These are phyloP conservation scores for Heliosperma pusillum DNA, from an alignment of 148 eudicot species.

Conservation along the genomic window DNA sequence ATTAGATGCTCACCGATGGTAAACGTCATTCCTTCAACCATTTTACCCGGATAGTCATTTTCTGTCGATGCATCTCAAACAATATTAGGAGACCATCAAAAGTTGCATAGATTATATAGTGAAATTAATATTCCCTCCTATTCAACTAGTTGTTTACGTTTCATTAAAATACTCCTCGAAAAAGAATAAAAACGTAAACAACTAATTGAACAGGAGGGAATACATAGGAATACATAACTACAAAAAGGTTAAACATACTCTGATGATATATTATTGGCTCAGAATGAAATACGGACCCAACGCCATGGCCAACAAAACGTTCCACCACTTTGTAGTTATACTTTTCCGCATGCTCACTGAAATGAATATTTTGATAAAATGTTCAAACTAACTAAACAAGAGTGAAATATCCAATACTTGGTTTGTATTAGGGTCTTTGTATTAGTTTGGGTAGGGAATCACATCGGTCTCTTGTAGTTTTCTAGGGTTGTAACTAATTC, in stretches of 20 bases:
- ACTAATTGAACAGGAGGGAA: too few relatives aligned
- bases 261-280: conserved; percentile 88
- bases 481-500: too few relatives aligned
- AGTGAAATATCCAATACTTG: too few relatives aligned
- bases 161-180: too few relatives aligned
- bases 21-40: conserved; percentile 95
- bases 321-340: conserved; percentile 77
- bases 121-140: too few relatives aligned
- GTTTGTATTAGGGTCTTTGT: too few relatives aligned
- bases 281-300: conserved; percentile 89
- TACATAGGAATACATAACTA: neutral
- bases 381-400: neutral
- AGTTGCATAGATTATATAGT: neutral
- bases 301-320: conserved; percentile 95
- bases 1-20: conserved; percentile 61
- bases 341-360: conserved; percentile 88
- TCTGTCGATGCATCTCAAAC: conserved; percentile 37
- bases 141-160: too few relatives aligned
- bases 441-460: too few relatives aligned
- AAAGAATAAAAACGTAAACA: too few relatives aligned
- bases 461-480: too few relatives aligned
- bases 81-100: conserved; percentile 6
- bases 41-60: conserved; percentile 64
- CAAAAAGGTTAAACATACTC: conserved; percentile 43
- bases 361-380: neutral